Conservation (phyloP, 257 asterid species). For the Schizonepeta tenuifolia region DNA sequence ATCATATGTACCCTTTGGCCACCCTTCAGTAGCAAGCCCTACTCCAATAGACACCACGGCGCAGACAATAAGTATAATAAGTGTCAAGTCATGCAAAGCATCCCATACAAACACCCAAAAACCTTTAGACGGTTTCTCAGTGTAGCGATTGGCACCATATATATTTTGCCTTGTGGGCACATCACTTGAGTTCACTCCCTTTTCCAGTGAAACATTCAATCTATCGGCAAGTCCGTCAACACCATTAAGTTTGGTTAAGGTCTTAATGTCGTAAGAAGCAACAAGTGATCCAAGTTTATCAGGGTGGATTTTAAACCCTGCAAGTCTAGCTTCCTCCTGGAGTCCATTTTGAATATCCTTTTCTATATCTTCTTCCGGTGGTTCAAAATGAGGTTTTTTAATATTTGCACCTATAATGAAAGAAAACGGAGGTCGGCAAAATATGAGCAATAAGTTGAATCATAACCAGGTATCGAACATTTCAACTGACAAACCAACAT, state of each 20-base stretch:
- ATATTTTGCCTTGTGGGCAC: slow-evolving; percentile 61
- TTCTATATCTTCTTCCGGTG: slow-evolving; percentile 46
- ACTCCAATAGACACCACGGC: slow-evolving; percentile 92
- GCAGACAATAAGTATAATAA: slow-evolving; percentile 83
- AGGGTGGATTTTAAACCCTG: slow-evolving; percentile 80
- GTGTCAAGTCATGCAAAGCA: slow-evolving; percentile 92
- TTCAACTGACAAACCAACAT: slow-evolving; percentile 21
- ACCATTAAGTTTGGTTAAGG: slow-evolving; percentile 68
- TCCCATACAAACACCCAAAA: slow-evolving; percentile 97
- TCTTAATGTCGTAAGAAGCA: slow-evolving; percentile 76
- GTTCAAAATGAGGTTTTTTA: slow-evolving; percentile 31
- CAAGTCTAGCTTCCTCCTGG: slow-evolving; percentile 69
- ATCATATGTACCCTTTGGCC: slow-evolving; percentile 94
- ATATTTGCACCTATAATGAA: slow-evolving; percentile 49
- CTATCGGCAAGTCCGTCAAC: slow-evolving; percentile 75
- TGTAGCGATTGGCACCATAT: slow-evolving; percentile 72
- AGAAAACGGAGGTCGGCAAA: slow-evolving; percentile 18
- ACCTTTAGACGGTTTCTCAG: slow-evolving; percentile 88
- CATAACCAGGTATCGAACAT: not conserved
- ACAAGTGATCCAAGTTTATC: slow-evolving; percentile 86
- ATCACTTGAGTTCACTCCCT: slow-evolving; percentile 74
- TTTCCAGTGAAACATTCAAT: slow-evolving; percentile 64
- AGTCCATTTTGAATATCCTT: slow-evolving; percentile 55
- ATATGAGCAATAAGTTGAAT: slow-evolving; percentile 16
- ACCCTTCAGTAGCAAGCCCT: slow-evolving; percentile 98